Conservation (phyloP, 306 rosid genomes). For the Vigna unguiculata region DNA sequence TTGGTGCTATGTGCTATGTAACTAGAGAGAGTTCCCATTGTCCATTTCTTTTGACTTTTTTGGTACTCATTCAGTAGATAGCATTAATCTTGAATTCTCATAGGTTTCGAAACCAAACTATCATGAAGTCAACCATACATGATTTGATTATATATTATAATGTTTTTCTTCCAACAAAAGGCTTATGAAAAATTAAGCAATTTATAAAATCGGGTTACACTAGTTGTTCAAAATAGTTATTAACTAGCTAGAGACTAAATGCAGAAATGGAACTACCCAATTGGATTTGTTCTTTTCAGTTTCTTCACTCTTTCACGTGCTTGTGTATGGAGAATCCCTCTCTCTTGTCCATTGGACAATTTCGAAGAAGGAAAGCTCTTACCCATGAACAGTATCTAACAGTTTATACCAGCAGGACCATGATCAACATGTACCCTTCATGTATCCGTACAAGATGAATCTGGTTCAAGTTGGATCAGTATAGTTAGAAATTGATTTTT, state of each 20-base stretch:
- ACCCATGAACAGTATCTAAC: slow-evolving; percentile 16
- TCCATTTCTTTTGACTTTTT: slow-evolving; percentile 32
- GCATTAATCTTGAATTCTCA: slow-evolving; percentile 18
- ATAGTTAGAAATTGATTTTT: neutral
- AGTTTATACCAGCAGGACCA: slow-evolving; percentile 18
- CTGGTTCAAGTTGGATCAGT: neutral
- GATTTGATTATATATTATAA: neutral
- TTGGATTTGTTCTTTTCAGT: slow-evolving; percentile 29
- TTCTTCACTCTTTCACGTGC: slow-evolving; percentile 10
- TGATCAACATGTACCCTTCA: neutral
- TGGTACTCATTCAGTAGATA: neutral
- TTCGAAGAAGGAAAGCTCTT: slow-evolving; percentile 1
- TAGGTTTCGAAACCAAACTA: slow-evolving; percentile 19
- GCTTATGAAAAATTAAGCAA: neutral
- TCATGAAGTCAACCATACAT: slow-evolving; percentile 33
- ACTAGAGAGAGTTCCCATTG: neutral
- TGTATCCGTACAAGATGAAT: neutral
- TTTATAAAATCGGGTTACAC: neutral
- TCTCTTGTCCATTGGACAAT: slow-evolving; percentile 34
- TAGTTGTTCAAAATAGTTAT: neutral
- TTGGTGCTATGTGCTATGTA: slow-evolving; percentile 8
- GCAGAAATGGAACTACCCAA: slow-evolving; percentile 17
- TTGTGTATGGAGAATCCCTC: neutral
- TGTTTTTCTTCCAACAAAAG: slow-evolving; percentile 29
- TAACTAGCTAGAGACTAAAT: slow-evolving; percentile 13